These are phyloP conservation scores for Candida smagusa DNA, from an alignment of 1,139 yeast species.

Conservation along the genomic window DNA sequence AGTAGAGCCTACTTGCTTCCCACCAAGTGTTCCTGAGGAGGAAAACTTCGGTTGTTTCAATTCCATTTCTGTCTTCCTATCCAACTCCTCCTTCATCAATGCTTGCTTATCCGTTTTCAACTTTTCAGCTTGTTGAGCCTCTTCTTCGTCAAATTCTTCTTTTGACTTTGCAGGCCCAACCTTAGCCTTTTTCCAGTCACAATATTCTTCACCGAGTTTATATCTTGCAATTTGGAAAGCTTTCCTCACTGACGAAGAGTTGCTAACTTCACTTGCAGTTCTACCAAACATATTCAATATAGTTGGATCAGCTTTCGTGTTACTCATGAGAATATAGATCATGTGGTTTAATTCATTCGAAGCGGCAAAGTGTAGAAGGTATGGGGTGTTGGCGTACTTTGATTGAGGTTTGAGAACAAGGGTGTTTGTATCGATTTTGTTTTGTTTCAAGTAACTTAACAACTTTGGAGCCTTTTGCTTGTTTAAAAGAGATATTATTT, in stretches of 20 bases:
- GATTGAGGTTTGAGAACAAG: constrained; percentile 53
- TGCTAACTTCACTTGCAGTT: constrained; percentile 60
- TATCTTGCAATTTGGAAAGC: constrained; percentile 70
- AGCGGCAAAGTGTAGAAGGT: constrained; percentile 77
- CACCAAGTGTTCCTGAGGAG: constrained; percentile 28
- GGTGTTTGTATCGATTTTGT: constrained; percentile 48
- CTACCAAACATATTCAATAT: constrained; percentile 50
- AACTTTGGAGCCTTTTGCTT: constrained; percentile 79
- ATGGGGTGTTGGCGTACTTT: constrained; percentile 59
- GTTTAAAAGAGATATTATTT: constrained; percentile 57
- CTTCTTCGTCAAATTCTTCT: constrained; percentile 55
- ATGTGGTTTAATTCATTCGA: constrained; percentile 64
- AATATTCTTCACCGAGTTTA: constrained; percentile 62
- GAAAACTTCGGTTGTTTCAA: constrained; percentile 32
- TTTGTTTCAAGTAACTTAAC: constrained; percentile 56
- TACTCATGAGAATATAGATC: constrained; percentile 60
- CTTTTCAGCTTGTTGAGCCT: constrained; percentile 29
- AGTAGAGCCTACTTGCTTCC: constrained; percentile 14
- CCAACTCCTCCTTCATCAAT: constrained; percentile 39
- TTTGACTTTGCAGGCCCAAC: constrained; percentile 65
- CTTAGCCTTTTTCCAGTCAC: constrained; percentile 68
- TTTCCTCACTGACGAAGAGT: constrained; percentile 43
- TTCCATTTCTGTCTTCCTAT: constrained; percentile 37
- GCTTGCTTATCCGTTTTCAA: constrained; percentile 35
- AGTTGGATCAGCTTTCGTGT: constrained; percentile 71